A percentile compares a stretch with the other conserved stretches of the same genome.
Conservation (phyloP, 805 yeast genomes). For the Wickerhamomyces ciferrii region DNA sequence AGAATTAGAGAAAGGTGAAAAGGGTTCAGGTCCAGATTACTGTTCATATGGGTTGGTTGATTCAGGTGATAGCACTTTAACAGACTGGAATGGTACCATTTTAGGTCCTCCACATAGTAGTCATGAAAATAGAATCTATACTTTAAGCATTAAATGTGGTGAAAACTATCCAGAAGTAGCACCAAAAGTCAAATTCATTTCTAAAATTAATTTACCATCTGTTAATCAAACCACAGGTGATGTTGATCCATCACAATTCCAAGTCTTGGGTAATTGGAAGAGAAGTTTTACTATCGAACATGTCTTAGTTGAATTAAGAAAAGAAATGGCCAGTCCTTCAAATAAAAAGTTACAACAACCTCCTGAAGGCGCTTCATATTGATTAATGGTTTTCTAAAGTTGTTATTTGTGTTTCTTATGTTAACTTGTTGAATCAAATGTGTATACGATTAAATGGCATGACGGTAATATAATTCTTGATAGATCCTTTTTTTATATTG, state of each 20-base stretch:
- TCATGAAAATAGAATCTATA: constrained; percentile 92
- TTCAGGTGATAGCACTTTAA: constrained; percentile 88
- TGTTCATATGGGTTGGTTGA: constrained; percentile 93
- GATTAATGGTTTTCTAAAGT: neutral
- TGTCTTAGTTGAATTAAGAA: constrained; percentile 81
- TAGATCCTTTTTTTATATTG: no score
- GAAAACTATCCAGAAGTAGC: constrained; percentile 84
- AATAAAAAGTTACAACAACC: constrained; percentile 91
- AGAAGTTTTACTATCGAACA: constrained; percentile 91
- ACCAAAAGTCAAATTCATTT: constrained; percentile 74
- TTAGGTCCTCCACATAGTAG: constrained; percentile 92
- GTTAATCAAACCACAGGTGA: constrained; percentile 64
- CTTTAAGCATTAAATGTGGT: constrained; percentile 77
- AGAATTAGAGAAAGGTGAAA: constrained; percentile 97
- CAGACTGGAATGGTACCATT: constrained; percentile 96
- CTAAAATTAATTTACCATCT: constrained; percentile 87
- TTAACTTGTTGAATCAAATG: neutral
- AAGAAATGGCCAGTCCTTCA: constrained; percentile 78
- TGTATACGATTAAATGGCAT: neutral
- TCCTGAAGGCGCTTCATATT: constrained; percentile 73
- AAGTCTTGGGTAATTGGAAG: constrained; percentile 79
- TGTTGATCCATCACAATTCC: constrained; percentile 49
- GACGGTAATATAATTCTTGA: neutral
- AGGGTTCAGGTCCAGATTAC: constrained; percentile 94
- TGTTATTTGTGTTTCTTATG: neutral